A percentile compares a stretch with the other conserved stretches of the same genome.
Conservation (phyloP, 2,329 filamentous ascomycete genomes). For the Phialemoniopsis sp. region DNA sequence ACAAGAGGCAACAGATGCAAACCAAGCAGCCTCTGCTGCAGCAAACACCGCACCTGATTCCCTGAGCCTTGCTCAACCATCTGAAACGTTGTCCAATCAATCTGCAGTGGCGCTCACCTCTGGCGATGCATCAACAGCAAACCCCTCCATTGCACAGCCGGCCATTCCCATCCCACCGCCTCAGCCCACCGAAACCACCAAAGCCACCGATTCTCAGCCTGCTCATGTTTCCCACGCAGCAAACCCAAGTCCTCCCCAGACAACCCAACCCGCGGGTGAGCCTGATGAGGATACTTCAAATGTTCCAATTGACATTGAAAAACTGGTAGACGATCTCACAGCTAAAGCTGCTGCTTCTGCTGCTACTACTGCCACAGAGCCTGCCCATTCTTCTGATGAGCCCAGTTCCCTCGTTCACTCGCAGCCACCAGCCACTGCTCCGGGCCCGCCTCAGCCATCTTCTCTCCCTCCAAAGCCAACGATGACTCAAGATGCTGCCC, state of each 20-base stretch:
- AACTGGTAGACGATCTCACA: slow-evolving; percentile 28
- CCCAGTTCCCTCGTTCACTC: no score
- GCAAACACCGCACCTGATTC: slow-evolving; percentile 32
- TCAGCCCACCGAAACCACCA: neutral
- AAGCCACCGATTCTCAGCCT: neutral
- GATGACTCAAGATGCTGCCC: no score
- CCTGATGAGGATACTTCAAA: slow-evolving; percentile 15
- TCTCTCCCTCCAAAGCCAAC: no score
- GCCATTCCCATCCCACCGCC: neutral
- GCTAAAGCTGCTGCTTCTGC: slow-evolving; percentile 14
- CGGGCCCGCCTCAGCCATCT: no score
- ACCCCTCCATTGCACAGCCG: neutral
- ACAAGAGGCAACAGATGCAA: slow-evolving; percentile 12
- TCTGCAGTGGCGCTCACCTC: slow-evolving; percentile 11
- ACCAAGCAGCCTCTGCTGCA: no score
- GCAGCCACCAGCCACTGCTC: no score
- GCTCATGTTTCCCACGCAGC: no score
- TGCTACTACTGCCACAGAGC: slow-evolving; percentile 1
- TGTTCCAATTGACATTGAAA: slow-evolving; percentile 24
- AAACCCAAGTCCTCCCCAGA: neutral
- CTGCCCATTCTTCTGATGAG: no score
- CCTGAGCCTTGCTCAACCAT: slow-evolving; percentile 33
- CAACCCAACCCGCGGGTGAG: slow-evolving; percentile 2
- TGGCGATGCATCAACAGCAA: neutral
- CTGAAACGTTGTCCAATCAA: slow-evolving; percentile 25